Percentiles rank a stretch among this genome's conserved stretches.
Conservation (phyloP, 345 rosid species). For the Isatis tinctoria region DNA sequence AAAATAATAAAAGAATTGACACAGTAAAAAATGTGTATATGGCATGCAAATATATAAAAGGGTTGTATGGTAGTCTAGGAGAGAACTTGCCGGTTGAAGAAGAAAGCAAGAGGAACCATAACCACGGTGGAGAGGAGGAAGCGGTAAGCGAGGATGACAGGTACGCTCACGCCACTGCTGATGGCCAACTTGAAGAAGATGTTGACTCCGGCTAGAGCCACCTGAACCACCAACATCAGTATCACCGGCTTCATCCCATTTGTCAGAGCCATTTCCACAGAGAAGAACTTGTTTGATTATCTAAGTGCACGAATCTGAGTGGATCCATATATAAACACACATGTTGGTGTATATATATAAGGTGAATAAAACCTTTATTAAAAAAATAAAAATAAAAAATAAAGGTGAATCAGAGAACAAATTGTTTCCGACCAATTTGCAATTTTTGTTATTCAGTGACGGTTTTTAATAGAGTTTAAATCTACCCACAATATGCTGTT, state of each 20-base stretch:
- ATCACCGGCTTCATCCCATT: conserved; percentile 14
- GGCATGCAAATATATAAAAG: not conserved
- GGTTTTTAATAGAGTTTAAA: too few relatives aligned
- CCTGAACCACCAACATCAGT: conserved; percentile 34
- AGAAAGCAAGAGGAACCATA: conserved; percentile 31
- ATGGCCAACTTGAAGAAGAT: conserved; percentile 35
- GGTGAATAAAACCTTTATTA: not conserved
- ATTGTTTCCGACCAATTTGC: not conserved
- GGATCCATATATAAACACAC: not conserved
- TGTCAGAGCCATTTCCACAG: not conserved
- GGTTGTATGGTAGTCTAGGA: not conserved
- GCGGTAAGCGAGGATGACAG: conserved; percentile 28
- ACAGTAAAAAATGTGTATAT: not conserved
- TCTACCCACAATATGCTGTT: too few relatives aligned
- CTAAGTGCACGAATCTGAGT: not conserved
- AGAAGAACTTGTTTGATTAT: not conserved
- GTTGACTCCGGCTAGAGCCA: conserved; percentile 21
- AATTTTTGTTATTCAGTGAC: too few relatives aligned
- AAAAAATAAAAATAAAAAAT: too few relatives aligned
- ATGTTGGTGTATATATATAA: not conserved
- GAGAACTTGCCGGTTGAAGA: conserved; percentile 25
- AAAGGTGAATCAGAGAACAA: not conserved
- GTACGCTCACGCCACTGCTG: conserved; percentile 25
- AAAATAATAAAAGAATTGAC: not conserved
- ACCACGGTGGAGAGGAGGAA: conserved; percentile 21